Conservation (phyloP, 306 rosid species). For the Oxytropis ochrocephala region DNA sequence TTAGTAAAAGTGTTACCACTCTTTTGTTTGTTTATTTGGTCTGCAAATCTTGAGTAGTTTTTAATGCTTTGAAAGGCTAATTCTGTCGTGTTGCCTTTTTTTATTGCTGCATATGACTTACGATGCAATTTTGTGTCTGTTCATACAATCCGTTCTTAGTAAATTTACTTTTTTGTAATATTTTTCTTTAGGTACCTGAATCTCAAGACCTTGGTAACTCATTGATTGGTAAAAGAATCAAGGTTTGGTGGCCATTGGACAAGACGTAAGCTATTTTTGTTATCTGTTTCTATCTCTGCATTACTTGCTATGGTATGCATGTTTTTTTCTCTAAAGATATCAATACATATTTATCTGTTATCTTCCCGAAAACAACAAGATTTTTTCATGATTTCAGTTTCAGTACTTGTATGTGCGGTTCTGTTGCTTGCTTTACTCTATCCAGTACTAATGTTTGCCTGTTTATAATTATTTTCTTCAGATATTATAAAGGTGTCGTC, state of each 20-base stretch:
- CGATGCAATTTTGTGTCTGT: no score
- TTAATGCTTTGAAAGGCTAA: no score
- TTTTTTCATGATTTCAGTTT: no score
- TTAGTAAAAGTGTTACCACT: not conserved
- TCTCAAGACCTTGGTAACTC: conserved; percentile 12
- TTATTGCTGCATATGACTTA: no score
- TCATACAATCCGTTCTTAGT: no score
- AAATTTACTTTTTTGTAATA: not conserved
- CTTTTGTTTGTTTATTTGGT: not conserved
- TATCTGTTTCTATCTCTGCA: not conserved
- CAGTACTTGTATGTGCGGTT: no score
- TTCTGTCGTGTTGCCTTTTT: no score
- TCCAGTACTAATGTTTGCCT: no score
- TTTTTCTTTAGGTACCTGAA: conserved; percentile 35
- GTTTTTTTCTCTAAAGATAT: not conserved
- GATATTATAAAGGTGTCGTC: no score
- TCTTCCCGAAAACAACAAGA: not conserved
- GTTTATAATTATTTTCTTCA: no score
- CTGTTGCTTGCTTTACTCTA: no score
- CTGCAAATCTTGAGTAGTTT: not conserved
- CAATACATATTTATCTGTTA: not conserved
- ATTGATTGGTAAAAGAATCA: conserved; percentile 52
- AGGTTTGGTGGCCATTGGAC: conserved; percentile 83
- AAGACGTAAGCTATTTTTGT: conserved; percentile 39
- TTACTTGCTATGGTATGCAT: not conserved